Evolutionary conservation across 352 stramenopile species (phyloP).

Genomic region (Globisporangium cederbergense): DNA sequence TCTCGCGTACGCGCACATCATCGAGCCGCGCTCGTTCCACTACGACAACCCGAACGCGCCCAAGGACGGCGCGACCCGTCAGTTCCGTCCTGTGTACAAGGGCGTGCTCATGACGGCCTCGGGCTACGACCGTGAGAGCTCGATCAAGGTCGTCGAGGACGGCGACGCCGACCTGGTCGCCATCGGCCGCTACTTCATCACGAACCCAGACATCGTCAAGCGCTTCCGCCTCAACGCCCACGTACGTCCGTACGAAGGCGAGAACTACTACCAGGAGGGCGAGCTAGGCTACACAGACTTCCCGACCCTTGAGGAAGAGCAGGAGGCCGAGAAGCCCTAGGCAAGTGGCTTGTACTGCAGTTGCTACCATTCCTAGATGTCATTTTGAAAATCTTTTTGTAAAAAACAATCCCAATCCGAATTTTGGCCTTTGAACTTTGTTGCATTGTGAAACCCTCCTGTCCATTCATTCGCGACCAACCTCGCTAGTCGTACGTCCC

Average conservation of each 20-base stretch:
- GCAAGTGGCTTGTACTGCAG: background rate
- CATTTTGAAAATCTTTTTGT: background rate
- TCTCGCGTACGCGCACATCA: constrained; percentile 55
- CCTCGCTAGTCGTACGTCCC: background rate
- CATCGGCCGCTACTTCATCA: constrained; percentile 70
- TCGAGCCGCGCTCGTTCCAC: constrained; percentile 55
- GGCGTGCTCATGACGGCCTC: constrained; percentile 57
- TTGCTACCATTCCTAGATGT: background rate
- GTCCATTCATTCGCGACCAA: background rate
- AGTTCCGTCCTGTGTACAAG: constrained; percentile 63
- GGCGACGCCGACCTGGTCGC: constrained; percentile 56
- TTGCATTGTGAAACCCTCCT: background rate
- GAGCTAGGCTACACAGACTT: constrained; percentile 54
- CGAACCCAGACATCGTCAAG: constrained; percentile 69
- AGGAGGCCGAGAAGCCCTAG: background rate
- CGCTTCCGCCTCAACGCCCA: constrained; percentile 42
- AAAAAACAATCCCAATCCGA: background rate
- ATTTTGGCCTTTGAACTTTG: background rate
- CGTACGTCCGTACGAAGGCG: constrained; percentile 39
- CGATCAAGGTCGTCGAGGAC: constrained; percentile 47
- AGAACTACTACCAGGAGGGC: constrained; percentile 45
- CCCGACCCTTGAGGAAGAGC: constrained; percentile 30
- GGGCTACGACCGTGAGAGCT: constrained; percentile 46
- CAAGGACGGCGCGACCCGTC: constrained; percentile 35
- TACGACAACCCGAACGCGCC: constrained; percentile 36